A percentile compares a stretch with the other conserved stretches of the same genome.
phyloP scores from a whole-genome alignment of 2,329 filamentous ascomycete genomes.

The Didymella sp. region DNA sequence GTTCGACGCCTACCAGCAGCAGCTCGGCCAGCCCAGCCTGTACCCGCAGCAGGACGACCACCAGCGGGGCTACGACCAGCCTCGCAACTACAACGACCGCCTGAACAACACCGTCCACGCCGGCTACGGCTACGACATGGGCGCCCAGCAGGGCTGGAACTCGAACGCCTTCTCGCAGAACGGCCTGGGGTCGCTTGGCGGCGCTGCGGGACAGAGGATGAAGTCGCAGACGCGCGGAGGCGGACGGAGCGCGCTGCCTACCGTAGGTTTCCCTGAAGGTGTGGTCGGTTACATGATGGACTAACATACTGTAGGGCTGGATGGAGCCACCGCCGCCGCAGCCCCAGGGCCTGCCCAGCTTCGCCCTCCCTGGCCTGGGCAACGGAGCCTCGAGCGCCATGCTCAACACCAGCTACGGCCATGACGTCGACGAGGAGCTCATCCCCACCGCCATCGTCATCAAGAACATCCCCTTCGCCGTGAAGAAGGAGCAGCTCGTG shows the following conservation, averaged over 20 bases:
- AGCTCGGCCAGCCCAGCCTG: slow-evolving; percentile 67
- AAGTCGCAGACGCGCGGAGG: slow-evolving; percentile 64
- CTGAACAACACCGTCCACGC: slow-evolving; percentile 64
- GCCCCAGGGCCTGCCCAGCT: slow-evolving; percentile 53
- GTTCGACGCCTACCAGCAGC: slow-evolving; percentile 74
- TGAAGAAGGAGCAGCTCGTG: slow-evolving; percentile 94
- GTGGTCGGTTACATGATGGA: neutral
- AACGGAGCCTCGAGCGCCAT: slow-evolving; percentile 41
- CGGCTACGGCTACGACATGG: slow-evolving; percentile 73
- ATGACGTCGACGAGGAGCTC: slow-evolving; percentile 77
- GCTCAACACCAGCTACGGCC: slow-evolving; percentile 55
- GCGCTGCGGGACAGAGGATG: slow-evolving; percentile 59
- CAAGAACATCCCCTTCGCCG: slow-evolving; percentile 98
- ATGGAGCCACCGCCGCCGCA: slow-evolving; percentile 54
- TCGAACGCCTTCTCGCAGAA: slow-evolving; percentile 73
- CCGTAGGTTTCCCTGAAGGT: slow-evolving; percentile 62
- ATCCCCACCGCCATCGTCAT: slow-evolving; percentile 99
- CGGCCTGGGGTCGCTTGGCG: slow-evolving; percentile 66
- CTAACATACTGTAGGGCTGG: slow-evolving; percentile 61
- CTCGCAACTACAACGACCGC: slow-evolving; percentile 64
- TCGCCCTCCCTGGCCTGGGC: slow-evolving; percentile 52
- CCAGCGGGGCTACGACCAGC: slow-evolving; percentile 48
- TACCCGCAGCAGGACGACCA: slow-evolving; percentile 61
- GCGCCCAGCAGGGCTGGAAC: slow-evolving; percentile 78
- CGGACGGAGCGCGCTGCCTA: slow-evolving; percentile 68